Evolutionary conservation across 768 basidiomycete species (phyloP).

Genomic region (Psilocybe cubensis): DNA sequence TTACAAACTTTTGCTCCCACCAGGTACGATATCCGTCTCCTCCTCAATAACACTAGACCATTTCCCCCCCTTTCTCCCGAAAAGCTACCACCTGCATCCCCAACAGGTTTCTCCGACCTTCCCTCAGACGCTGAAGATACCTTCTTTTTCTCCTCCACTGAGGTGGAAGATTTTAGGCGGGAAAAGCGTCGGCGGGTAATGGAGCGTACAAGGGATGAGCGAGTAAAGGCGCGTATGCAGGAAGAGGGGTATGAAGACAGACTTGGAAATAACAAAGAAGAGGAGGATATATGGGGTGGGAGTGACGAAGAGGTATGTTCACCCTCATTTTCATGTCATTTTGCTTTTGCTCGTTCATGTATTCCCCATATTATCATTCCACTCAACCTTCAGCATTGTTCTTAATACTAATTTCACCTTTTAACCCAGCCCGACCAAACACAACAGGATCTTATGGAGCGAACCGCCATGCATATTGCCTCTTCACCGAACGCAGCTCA

Average conservation of each 20-base stretch:
- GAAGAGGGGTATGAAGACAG: constrained; percentile 51
- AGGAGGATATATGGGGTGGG: constrained; percentile 62
- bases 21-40: constrained; percentile 83
- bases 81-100: constrained; percentile 37
- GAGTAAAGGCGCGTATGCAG: constrained; percentile 59
- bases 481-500: constrained; percentile 79
- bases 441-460: constrained; percentile 69
- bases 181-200: constrained; percentile 70
- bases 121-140: constrained; percentile 87
- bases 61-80: neutral
- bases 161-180: constrained; percentile 65
- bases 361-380: too few relatives aligned
- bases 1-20: constrained; percentile 21
- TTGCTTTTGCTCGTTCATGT: too few relatives aligned
- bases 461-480: constrained; percentile 71
- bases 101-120: constrained; percentile 80
- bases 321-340: neutral
- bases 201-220: constrained; percentile 61
- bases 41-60: constrained; percentile 54
- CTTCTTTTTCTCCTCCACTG: constrained; percentile 73
- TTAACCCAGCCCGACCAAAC: constrained; percentile 57
- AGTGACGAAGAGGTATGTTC: constrained; percentile 69
- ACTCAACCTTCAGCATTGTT: too few relatives aligned
- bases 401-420: neutral
- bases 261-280: constrained; percentile 25